phyloP scores from a whole-genome alignment of 108 stramenopile genomes.

The Craspedostauros australis region DNA sequence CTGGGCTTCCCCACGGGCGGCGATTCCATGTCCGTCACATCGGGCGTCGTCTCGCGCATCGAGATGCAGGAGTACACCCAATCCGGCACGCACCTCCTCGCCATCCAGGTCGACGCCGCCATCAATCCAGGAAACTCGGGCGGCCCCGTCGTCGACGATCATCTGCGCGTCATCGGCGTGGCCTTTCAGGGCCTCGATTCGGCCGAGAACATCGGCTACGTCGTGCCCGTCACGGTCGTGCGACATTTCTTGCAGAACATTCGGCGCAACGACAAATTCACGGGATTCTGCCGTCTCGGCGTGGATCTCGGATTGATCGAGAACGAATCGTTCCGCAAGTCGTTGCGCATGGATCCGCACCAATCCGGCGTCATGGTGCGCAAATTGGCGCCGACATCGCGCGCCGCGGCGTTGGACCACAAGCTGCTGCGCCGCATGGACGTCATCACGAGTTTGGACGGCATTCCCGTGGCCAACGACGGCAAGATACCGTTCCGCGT shows the following conservation, averaged over 20 bases:
- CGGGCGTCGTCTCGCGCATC: constrained; percentile 65
- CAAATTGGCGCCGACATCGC: constrained; percentile 31
- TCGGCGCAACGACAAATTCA: constrained; percentile 31
- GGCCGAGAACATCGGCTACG: constrained; percentile 62
- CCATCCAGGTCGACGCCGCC: constrained; percentile 69
- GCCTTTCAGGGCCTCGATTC: constrained; percentile 49
- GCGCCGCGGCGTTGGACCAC: too few relatives aligned
- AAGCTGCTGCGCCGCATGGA: constrained; percentile 32
- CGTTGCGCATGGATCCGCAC: constrained; percentile 18
- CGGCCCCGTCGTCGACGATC: constrained; percentile 52
- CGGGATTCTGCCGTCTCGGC: constrained; percentile 44
- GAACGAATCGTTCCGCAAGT: constrained; percentile 37
- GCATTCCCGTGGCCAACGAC: constrained; percentile 43
- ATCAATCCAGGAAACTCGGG: constrained; percentile 64
- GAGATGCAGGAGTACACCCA: constrained; percentile 52
- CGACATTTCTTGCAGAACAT: constrained; percentile 44
- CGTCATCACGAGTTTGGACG: constrained; percentile 44
- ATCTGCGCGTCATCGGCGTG: constrained; percentile 48
- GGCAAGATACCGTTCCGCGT: constrained; percentile 52
- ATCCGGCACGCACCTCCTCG: constrained; percentile 35
- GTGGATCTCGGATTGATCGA: constrained; percentile 28
- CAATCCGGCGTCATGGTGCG: constrained; percentile 30
- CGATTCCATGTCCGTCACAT: constrained; percentile 50
- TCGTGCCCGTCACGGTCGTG: constrained; percentile 50
- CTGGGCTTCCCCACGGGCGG: constrained; percentile 63